A percentile compares a stretch with the other conserved stretches of the same genome.
Evolutionary conservation across 2,329 filamentous ascomycete species (phyloP).

Genomic region (Fusarium tricinctum): DNA sequence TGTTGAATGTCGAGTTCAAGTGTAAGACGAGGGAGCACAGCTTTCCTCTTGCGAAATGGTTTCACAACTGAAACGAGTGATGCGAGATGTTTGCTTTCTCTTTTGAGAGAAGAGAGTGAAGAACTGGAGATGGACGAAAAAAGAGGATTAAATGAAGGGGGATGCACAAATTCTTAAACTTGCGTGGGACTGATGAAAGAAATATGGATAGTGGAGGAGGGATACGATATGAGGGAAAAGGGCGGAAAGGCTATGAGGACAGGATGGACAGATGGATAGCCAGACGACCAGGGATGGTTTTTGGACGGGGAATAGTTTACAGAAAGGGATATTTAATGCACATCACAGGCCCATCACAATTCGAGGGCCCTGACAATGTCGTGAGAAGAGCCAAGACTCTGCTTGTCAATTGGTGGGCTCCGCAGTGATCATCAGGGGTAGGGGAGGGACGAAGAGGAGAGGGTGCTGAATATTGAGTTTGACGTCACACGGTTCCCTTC

Average conservation of each 20-base stretch:
- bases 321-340: slow-evolving; percentile 40
- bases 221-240: slow-evolving; percentile 21
- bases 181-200: slow-evolving; percentile 9
- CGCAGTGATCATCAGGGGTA: slow-evolving; percentile 41
- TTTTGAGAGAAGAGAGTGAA: slow-evolving; percentile 9
- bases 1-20: slow-evolving; percentile 12
- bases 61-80: slow-evolving; percentile 45
- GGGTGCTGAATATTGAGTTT: slow-evolving; percentile 25
- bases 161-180: slow-evolving; percentile 31
- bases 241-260: slow-evolving; percentile 14
- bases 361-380: slow-evolving; percentile 22
- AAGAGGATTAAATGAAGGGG: slow-evolving; percentile 34
- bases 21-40: slow-evolving; percentile 46
- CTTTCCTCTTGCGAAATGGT: slow-evolving; percentile 41
- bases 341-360: slow-evolving; percentile 45
- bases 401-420: slow-evolving; percentile 25
- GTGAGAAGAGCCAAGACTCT: slow-evolving; percentile 22
- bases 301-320: slow-evolving; percentile 25
- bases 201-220: slow-evolving; percentile 6
- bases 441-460: background rate
- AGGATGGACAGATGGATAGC: slow-evolving; percentile 21
- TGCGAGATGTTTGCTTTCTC: slow-evolving; percentile 41
- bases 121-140: slow-evolving; percentile 11
- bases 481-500: slow-evolving; percentile 37
- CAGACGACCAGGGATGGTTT: slow-evolving; percentile 36